Evolutionary conservation across 192 early-diverging fungal genomes (phyloP).

Genomic region (Coemansia sp.): DNA sequence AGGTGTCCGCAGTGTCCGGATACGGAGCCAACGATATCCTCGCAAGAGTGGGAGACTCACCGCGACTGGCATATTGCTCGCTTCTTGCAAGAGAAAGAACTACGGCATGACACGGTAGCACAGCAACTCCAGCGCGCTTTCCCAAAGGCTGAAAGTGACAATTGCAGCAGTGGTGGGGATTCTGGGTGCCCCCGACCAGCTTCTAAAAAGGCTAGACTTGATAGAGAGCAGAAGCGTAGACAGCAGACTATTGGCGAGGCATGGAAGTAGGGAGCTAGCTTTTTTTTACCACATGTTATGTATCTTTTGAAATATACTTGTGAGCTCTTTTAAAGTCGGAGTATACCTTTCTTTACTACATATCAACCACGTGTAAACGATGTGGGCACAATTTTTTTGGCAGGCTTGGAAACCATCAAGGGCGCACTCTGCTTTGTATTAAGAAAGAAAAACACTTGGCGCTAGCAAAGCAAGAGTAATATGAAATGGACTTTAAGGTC

Average conservation of each 20-base stretch:
- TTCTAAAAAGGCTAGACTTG: conserved; percentile 26
- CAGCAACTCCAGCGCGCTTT: conserved; percentile 37
- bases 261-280: conserved; percentile 26
- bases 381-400: background rate
- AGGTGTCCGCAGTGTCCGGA: conserved; percentile 42
- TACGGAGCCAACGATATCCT: conserved; percentile 22
- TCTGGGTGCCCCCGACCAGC: conserved; percentile 11
- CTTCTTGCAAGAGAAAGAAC: conserved; percentile 46
- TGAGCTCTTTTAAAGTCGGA: no score
- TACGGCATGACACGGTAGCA: conserved; percentile 37
- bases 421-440: background rate
- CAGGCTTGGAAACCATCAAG: background rate
- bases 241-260: conserved; percentile 49
- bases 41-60: conserved; percentile 50
- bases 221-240: conserved; percentile 11
- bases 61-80: conserved; percentile 55
- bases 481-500: no score
- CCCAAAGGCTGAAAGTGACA: background rate
- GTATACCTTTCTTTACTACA: no score
- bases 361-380: background rate
- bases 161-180: background rate
- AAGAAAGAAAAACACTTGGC: background rate
- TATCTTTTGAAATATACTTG: background rate
- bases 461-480: no score
- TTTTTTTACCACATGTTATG: background rate